phyloP scores from a whole-genome alignment of 805 yeast genomes.

The Kazachstania bromeliacearum region DNA sequence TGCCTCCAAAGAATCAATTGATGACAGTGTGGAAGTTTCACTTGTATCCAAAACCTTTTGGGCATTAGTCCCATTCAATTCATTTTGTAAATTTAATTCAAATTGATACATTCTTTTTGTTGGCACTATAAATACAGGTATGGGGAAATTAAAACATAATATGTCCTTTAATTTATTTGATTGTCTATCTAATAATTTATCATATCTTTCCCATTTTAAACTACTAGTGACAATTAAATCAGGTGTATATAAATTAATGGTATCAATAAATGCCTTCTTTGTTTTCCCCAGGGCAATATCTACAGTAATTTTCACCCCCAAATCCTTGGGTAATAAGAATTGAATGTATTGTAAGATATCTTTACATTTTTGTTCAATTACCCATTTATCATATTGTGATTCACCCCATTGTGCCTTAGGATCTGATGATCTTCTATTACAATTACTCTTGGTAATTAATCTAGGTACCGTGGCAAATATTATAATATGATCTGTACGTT shows the following conservation, averaged over 20 bases:
- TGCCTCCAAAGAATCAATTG: constrained; percentile 4
- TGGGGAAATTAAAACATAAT: constrained; percentile 15
- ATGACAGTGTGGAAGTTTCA: neutral
- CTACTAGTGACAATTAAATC: constrained; percentile 20
- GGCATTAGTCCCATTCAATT: neutral
- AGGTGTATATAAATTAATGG: constrained; percentile 26
- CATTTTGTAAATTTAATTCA: constrained; percentile 13
- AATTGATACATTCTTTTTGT: constrained; percentile 20
- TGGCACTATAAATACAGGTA: constrained; percentile 24
- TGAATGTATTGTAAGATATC: constrained; percentile 21
- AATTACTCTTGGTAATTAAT: no score
- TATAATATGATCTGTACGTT: constrained; percentile 57
- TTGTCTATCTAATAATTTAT: constrained; percentile 12
- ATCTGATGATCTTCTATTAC: neutral
- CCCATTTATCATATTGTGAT: constrained; percentile 16
- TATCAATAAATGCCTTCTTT: constrained; percentile 17
- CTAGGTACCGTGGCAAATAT: constrained; percentile 38
- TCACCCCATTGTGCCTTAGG: constrained; percentile 9
- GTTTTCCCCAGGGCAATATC: constrained; percentile 24
- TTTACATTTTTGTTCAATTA: constrained; percentile 11
- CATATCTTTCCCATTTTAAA: constrained; percentile 20
- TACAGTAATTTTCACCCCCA: constrained; percentile 18
- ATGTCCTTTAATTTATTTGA: constrained; percentile 18
- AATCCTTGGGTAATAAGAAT: constrained; percentile 15
- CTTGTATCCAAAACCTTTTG: neutral